phyloP scores from a whole-genome alignment of 495 filamentous ascomycete species.

The Xylaria venustula region DNA sequence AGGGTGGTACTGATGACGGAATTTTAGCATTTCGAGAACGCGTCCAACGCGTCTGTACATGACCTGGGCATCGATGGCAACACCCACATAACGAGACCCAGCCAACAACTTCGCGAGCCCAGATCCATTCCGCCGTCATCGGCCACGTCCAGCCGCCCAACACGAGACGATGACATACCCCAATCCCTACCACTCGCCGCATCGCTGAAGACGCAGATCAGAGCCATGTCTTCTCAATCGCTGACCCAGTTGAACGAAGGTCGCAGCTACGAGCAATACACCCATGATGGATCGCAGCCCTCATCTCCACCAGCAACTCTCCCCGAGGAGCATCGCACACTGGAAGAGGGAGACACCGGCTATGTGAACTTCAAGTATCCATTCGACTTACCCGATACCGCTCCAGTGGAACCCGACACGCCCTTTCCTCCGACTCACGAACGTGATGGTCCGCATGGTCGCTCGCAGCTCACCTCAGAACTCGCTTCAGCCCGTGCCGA shows the following conservation, averaged over 20 bases:
- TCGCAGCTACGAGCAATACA: conserved; percentile 43
- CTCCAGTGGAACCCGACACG: conserved; percentile 12
- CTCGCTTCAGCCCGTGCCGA: background rate
- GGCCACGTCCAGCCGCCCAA: no score
- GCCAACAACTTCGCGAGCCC: conserved; percentile 1
- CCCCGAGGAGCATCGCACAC: conserved; percentile 22
- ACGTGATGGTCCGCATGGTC: background rate
- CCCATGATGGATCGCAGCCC: conserved; percentile 15
- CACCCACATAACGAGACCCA: conserved; percentile 1
- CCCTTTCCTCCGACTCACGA: background rate
- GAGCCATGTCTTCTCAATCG: conserved; percentile 34
- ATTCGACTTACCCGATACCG: conserved; percentile 21
- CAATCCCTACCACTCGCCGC: conserved; percentile 1
- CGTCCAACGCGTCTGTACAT: conserved; percentile 10
- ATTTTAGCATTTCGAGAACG: conserved; percentile 21
- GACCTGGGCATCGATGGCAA: background rate
- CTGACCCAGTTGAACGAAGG: conserved; percentile 45
- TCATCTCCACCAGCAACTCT: conserved; percentile 20
- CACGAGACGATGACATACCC: conserved; percentile 14
- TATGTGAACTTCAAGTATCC: conserved; percentile 32
- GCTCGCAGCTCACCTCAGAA: conserved; percentile 16
- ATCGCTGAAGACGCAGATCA: conserved; percentile 10
- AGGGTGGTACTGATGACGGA: conserved; percentile 32
- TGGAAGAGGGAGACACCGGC: conserved; percentile 36
- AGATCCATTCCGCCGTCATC: background rate